Percentiles rank a stretch among this genome's conserved stretches.
Evolutionary conservation across 352 stramenopile genomes (phyloP).

Genomic region (Pythium vanterpoolii): DNA sequence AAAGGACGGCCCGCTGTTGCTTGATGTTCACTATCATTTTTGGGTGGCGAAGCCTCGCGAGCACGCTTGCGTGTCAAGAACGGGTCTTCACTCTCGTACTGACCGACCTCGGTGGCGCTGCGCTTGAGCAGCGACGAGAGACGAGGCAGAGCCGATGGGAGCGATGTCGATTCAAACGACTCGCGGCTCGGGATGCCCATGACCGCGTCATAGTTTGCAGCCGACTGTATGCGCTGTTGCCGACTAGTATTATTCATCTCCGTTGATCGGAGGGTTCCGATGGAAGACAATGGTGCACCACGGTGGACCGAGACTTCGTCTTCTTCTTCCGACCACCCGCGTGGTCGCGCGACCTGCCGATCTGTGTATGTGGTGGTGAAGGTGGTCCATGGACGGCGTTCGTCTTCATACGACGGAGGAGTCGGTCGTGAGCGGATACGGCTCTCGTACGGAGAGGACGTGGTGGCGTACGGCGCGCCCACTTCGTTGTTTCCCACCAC

Average conservation of each 20-base stretch:
- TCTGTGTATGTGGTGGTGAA: conserved; percentile 1
- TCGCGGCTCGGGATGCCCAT: background rate
- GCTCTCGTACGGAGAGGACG: conserved; percentile 17
- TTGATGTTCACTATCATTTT: background rate
- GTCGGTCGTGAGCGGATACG: conserved; percentile 8
- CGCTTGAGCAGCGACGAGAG: conserved; percentile 21
- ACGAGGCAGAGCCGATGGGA: conserved; percentile 13
- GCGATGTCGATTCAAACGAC: background rate
- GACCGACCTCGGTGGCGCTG: background rate
- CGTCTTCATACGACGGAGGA: background rate
- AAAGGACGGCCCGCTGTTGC: conserved; percentile 2
- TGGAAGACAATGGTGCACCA: background rate
- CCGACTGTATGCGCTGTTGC: background rate
- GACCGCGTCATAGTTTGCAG: background rate
- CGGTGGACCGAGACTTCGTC: conserved; percentile 5
- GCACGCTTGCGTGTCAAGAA: conserved; percentile 15
- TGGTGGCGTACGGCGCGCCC: background rate
- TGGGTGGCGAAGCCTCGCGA: conserved; percentile 7
- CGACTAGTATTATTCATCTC: background rate
- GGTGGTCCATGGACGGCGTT: background rate
- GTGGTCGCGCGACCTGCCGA: background rate
- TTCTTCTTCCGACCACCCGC: conserved; percentile 1
- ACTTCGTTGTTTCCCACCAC: background rate
- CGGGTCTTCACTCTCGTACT: conserved; percentile 8
- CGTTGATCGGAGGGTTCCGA: background rate